phyloP scores from a whole-genome alignment of 2,329 filamentous ascomycete genomes.

The Xylaria hypoxylon region DNA sequence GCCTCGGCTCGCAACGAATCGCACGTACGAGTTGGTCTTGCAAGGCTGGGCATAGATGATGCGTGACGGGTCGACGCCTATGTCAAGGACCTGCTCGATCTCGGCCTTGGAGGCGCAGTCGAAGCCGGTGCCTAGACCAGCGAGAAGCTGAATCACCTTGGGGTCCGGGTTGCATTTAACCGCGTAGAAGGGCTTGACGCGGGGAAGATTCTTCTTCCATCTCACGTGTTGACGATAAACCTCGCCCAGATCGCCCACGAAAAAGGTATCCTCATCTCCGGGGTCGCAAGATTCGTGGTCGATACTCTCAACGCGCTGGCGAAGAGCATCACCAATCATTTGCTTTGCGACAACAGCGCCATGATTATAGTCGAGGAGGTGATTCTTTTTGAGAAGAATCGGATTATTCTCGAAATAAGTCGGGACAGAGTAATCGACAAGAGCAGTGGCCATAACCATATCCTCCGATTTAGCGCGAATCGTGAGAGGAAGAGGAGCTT shows the following conservation, averaged over 20 bases:
- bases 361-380: slow-evolving; percentile 56
- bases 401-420: slow-evolving; percentile 62
- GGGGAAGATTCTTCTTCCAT: slow-evolving; percentile 94
- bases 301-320: slow-evolving; percentile 84
- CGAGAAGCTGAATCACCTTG: slow-evolving; percentile 87
- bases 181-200: slow-evolving; percentile 98
- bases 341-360: slow-evolving; percentile 72
- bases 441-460: slow-evolving; percentile 74
- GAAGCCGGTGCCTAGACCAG: slow-evolving; percentile 91
- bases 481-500: slow-evolving; percentile 35
- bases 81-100: slow-evolving; percentile 88
- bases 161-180: slow-evolving; percentile 99
- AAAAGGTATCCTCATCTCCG: slow-evolving; percentile 97
- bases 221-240: slow-evolving; percentile 98
- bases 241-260: slow-evolving; percentile 96
- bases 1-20: slow-evolving; percentile 83
- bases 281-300: slow-evolving; percentile 89
- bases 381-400: slow-evolving; percentile 53
- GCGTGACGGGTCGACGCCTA: slow-evolving; percentile 85
- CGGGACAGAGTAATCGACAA: slow-evolving; percentile 66
- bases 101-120: slow-evolving; percentile 98
- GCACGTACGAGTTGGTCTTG: slow-evolving; percentile 98
- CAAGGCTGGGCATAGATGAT: slow-evolving; percentile 99
- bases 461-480: slow-evolving; percentile 56
- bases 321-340: slow-evolving; percentile 87